These are phyloP conservation scores for Phalaenopsis equestris DNA, from an alignment of 106 monocot species.

Conservation along the genomic window DNA sequence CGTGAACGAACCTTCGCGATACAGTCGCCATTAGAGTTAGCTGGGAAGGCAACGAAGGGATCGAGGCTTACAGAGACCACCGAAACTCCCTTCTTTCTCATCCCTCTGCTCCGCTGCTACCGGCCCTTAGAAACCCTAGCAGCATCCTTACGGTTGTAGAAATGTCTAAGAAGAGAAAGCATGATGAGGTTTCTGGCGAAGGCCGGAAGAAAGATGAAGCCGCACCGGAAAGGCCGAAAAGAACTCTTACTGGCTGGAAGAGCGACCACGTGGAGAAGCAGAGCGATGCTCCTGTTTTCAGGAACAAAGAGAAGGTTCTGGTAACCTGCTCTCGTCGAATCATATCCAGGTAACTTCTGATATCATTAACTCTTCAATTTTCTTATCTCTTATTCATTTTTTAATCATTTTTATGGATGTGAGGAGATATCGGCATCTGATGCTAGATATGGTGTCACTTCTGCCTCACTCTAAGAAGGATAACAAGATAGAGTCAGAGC, in stretches of 20 bases:
- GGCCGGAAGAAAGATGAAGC: slow-evolving; percentile 28
- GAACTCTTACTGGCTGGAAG: slow-evolving; percentile 75
- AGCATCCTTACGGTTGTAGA: background rate
- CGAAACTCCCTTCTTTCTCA: too few species aligned
- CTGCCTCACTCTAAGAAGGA: slow-evolving; percentile 92
- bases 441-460: slow-evolving; percentile 78
- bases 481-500: slow-evolving; percentile 86
- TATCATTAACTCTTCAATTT: background rate
- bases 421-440: slow-evolving; percentile 81
- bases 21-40: too few species aligned
- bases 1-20: too few species aligned
- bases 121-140: background rate
- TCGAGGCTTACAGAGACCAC: too few species aligned
- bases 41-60: too few species aligned
- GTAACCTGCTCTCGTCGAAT: slow-evolving; percentile 87
- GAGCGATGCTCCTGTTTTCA: slow-evolving; percentile 24
- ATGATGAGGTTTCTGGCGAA: slow-evolving; percentile 18
- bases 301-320: slow-evolving; percentile 95
- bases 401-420: background rate
- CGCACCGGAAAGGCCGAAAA: slow-evolving; percentile 33
- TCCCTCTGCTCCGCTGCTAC: too few species aligned
- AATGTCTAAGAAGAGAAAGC: slow-evolving; percentile 91
- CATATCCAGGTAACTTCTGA: slow-evolving; percentile 42
- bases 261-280: slow-evolving; percentile 25
- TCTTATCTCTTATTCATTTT: slow-evolving; percentile 5